These are phyloP conservation scores for Gautieria morchelliformis DNA, from an alignment of 768 basidiomycete species.

Conservation along the genomic window DNA sequence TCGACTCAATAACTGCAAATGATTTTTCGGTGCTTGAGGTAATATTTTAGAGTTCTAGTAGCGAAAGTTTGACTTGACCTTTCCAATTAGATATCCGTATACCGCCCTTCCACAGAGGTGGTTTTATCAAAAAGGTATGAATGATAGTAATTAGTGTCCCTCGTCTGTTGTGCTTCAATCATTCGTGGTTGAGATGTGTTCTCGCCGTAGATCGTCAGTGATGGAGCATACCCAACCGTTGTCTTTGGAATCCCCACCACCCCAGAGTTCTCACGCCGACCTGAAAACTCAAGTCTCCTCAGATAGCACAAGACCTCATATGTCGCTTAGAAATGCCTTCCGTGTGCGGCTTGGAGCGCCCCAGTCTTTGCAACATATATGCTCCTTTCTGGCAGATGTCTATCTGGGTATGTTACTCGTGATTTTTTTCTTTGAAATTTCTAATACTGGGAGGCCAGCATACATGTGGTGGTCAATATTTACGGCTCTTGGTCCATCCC, in stretches of 20 bases:
- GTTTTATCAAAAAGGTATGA: no score
- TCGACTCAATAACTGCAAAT: constrained; percentile 54
- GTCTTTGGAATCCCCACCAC: not conserved
- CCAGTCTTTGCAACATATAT: not conserved
- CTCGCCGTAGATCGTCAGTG: not conserved
- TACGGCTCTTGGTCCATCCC: constrained; percentile 65
- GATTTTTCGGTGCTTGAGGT: constrained; percentile 56
- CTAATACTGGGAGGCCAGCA: constrained; percentile 29
- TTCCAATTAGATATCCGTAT: not conserved
- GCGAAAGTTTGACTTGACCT: not conserved
- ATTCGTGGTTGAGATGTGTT: no score
- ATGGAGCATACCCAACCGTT: not conserved
- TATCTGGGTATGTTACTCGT: constrained; percentile 45
- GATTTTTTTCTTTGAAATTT: not conserved
- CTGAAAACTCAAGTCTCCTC: not conserved
- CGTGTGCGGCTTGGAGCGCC: not conserved
- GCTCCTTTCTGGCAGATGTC: constrained; percentile 33
- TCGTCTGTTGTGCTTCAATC: no score
- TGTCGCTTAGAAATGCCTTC: not conserved
- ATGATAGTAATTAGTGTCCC: no score
- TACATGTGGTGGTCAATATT: constrained; percentile 79
- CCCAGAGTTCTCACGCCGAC: not conserved
- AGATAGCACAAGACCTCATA: not conserved
- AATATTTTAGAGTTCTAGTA: constrained; percentile 11
- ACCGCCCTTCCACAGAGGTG: not conserved